phyloP scores from a whole-genome alignment of 495 filamentous ascomycete species.

The Pyrenopolyporus hunteri region DNA sequence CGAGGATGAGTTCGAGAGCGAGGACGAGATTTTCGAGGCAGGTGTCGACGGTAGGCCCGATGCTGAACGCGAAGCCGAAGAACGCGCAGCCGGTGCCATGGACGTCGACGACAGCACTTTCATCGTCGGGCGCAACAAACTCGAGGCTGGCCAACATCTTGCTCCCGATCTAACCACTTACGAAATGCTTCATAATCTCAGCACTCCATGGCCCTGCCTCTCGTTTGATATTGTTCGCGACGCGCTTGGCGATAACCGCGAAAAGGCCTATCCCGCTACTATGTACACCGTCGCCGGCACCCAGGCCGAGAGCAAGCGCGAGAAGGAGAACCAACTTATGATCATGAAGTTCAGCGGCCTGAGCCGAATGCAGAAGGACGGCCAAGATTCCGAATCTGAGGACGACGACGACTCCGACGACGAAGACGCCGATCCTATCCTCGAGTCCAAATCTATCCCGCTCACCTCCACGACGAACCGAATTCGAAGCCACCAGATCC shows the following conservation, averaged over 20 bases:
- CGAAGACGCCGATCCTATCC: conserved; percentile 87
- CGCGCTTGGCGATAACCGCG: conserved; percentile 82
- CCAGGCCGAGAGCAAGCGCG: conserved; percentile 76
- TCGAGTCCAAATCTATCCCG: conserved; percentile 89
- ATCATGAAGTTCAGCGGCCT: conserved; percentile 94
- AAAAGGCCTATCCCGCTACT: conserved; percentile 85
- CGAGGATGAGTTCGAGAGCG: conserved; percentile 96
- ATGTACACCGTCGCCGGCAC: conserved; percentile 94
- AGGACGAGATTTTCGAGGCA: conserved; percentile 93
- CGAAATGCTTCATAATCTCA: conserved; percentile 92
- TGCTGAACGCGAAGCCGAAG: conserved; percentile 89
- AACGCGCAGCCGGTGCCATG: conserved; percentile 76
- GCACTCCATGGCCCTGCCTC: conserved; percentile 92
- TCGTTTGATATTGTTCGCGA: conserved; percentile 94
- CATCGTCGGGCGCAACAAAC: conserved; percentile 86
- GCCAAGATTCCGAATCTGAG: conserved; percentile 68
- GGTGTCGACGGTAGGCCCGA: conserved; percentile 92
- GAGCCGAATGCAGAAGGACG: conserved; percentile 76
- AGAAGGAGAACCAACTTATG: conserved; percentile 89
- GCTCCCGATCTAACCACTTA: conserved; percentile 90
- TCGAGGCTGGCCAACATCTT: conserved; percentile 86
- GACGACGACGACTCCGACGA: conserved; percentile 72
- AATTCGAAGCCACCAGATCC: conserved; percentile 80
- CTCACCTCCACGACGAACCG: conserved; percentile 88
- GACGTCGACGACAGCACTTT: conserved; percentile 88